A percentile compares a stretch with the other conserved stretches of the same genome.
Evolutionary conservation across 2,329 filamentous ascomycete species (phyloP).

Genomic region (Rhinocladiella similis): DNA sequence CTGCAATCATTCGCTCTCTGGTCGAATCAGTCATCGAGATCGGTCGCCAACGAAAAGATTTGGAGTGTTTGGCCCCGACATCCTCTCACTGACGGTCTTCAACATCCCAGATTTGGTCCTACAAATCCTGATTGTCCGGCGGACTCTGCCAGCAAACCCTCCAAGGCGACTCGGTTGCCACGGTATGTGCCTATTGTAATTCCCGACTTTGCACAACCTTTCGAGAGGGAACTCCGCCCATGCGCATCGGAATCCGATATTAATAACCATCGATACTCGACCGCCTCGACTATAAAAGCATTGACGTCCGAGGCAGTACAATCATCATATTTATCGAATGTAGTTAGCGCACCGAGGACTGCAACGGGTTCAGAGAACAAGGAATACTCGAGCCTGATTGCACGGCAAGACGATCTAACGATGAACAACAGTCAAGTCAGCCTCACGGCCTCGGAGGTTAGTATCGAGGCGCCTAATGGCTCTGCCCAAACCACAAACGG

Average conservation of each 20-base stretch:
- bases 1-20: conserved; percentile 16
- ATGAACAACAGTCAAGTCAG: conserved; percentile 32
- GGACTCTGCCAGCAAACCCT: conserved; percentile 13
- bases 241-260: conserved; percentile 15
- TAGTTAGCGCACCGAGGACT: conserved; percentile 1
- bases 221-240: conserved; percentile 22
- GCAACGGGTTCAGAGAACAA: conserved; percentile 4
- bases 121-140: conserved; percentile 10
- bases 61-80: conserved; percentile 8
- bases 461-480: conserved; percentile 22
- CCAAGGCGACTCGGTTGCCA: conserved; percentile 23
- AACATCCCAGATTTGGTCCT: conserved; percentile 11
- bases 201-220: conserved; percentile 33
- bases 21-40: conserved; percentile 15
- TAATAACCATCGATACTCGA: conserved; percentile 14
- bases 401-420: conserved; percentile 1
- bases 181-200: conserved; percentile 35
- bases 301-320: no score
- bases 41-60: conserved; percentile 7
- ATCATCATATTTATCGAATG: conserved; percentile 17
- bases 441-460: conserved; percentile 28
- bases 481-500: conserved; percentile 13
- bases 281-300: conserved; percentile 14
- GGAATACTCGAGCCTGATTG: not conserved
- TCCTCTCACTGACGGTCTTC: conserved; percentile 17